Base-by-base conservation (phyloP, 768 basidiomycete genomes). In the Lyophyllum semitale region DNA sequence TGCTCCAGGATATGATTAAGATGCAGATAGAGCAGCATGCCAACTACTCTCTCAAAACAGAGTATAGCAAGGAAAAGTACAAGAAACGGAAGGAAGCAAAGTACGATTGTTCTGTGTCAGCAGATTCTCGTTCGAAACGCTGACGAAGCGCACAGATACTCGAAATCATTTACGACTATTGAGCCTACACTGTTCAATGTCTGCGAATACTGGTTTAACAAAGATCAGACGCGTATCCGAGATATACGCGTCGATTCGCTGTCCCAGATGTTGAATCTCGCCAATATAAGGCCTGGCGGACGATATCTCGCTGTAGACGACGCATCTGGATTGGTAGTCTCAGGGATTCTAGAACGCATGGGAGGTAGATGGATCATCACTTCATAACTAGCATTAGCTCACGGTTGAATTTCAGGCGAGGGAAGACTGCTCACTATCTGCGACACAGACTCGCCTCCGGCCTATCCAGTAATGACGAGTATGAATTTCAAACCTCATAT, bases 11-110 rank as follows among this genome's bases (percentile, higher is more conserved):
- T 64, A 98, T 99, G 49, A 96, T 98, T 67, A 87, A 91, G 66
- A 87, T 80, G 69, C 96, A 98, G 71, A 96, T 98, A 44, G 93
- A 93, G 63, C 84, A 88, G 64, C 96, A 98, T 64, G 88, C 91
- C 27, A 91, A 92, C 63, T 99, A 91, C 69, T 85, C 87, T 11
- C 76, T 98, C 46, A 98, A 98, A 73, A 98, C 95, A 1, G 97
- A 96, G 71, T 98, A 95, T 71, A 95, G 92, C 72, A 98, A 99
- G 72, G 95, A 98, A 66, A 99, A 99, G 69, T 99, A 98, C 73
- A 89, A 84, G 69, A 96, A 95, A 70, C 81, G 93, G 35, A 99
- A 99, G 71, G 93, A 95, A 73, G 94, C 92, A 53, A 99, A 98
- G 95, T 96, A 66, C 61, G 87, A 68, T 15, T 3, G 17, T 4